Percentiles rank a stretch among this genome's conserved stretches.
Evolutionary conservation across 2,329 filamentous ascomycete genomes (phyloP).

Genomic region (Metarhizium sp.): DNA sequence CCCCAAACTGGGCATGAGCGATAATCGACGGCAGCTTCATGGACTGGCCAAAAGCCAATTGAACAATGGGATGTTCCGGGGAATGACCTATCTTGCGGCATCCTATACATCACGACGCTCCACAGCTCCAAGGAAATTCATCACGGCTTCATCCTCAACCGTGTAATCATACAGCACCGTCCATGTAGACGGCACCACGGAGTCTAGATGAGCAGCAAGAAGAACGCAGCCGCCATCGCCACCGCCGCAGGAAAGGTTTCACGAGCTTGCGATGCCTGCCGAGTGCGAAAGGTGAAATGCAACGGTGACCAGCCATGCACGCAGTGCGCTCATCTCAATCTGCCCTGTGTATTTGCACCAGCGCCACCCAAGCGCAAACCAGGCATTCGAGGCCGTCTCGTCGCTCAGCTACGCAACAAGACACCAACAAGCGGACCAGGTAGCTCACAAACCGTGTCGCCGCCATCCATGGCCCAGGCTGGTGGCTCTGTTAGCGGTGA

Average conservation of each 20-base stretch:
- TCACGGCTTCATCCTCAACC: too few species aligned
- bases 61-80: too few species aligned
- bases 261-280: conserved; percentile 28
- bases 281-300: conserved; percentile 28
- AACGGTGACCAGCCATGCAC: conserved; percentile 24
- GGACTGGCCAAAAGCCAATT: too few species aligned
- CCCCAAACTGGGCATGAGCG: too few species aligned
- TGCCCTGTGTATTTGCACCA: conserved; percentile 24
- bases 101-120: too few species aligned
- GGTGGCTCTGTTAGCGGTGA: conserved; percentile 2
- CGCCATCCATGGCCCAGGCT: neutral
- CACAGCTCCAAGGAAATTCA: too few species aligned
- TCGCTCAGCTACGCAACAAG: conserved; percentile 24
- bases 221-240: neutral
- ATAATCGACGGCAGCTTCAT: too few species aligned
- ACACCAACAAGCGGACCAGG: conserved; percentile 2
- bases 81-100: too few species aligned
- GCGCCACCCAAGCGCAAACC: conserved; percentile 23
- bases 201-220: neutral
- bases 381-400: conserved; percentile 23
- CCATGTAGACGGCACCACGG: too few species aligned
- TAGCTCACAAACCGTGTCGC: conserved; percentile 2
- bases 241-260: conserved; percentile 10
- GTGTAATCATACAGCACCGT: too few species aligned
- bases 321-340: conserved; percentile 25